Percentiles rank a stretch among this genome's conserved stretches.
Conservation (phyloP, 2,329 filamentous ascomycete species). For the Clonostachys solani region DNA sequence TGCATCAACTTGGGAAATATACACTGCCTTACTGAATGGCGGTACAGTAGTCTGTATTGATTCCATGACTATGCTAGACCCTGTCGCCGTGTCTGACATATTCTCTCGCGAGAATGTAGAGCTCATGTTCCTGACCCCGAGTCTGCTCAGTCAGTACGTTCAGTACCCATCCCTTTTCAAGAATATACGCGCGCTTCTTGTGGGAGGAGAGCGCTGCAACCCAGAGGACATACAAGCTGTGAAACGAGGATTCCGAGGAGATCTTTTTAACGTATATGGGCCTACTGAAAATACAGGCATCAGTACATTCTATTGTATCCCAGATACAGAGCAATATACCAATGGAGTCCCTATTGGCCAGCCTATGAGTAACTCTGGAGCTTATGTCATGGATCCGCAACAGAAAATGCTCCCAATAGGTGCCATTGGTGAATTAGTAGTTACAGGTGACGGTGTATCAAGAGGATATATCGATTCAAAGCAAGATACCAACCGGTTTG, state of each 20-base stretch:
- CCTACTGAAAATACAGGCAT: slow-evolving; percentile 11
- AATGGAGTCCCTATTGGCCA: slow-evolving; percentile 9
- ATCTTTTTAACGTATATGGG: slow-evolving; percentile 8
- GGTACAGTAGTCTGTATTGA: slow-evolving; percentile 9
- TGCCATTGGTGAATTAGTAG: slow-evolving; percentile 10
- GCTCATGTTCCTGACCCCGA: not conserved
- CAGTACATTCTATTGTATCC: slow-evolving; percentile 8
- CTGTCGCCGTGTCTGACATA: not conserved
- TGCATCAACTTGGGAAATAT: slow-evolving; percentile 5
- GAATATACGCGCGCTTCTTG: not conserved
- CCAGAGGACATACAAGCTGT: not conserved
- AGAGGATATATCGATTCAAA: slow-evolving; percentile 7
- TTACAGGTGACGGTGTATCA: slow-evolving; percentile 10
- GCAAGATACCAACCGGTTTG: slow-evolving; percentile 5
- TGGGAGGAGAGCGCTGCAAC: not conserved
- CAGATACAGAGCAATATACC: not conserved
- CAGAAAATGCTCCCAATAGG: slow-evolving; percentile 7
- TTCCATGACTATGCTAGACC: slow-evolving; percentile 4
- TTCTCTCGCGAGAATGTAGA: not conserved
- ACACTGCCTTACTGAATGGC: slow-evolving; percentile 1
- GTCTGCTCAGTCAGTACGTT: slow-evolving; percentile 1
- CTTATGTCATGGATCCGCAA: slow-evolving; percentile 6
- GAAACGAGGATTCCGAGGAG: not conserved
- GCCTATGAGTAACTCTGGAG: slow-evolving; percentile 7
- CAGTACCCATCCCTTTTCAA: not conserved